Conservation (phyloP, 2,329 filamentous ascomycete genomes). For the Massarina eburnea region DNA sequence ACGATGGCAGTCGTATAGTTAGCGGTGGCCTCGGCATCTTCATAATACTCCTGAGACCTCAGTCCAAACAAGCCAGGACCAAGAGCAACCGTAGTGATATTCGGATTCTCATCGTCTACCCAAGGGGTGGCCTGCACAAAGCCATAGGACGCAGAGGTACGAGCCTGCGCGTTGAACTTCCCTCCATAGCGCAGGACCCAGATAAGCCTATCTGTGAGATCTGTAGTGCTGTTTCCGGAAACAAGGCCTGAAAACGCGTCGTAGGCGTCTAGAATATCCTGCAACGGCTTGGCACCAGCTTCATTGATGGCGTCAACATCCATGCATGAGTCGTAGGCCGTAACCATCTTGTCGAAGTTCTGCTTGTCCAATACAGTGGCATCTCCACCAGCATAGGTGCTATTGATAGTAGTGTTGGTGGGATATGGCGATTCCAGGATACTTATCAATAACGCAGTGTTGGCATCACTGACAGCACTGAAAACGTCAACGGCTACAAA, state of each 20-base stretch:
- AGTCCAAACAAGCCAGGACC: conserved; percentile 37
- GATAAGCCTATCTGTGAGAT: background rate
- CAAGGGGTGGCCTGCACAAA: conserved; percentile 39
- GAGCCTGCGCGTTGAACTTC: background rate
- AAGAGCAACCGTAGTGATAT: background rate
- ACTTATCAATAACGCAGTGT: conserved; percentile 53
- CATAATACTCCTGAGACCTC: conserved; percentile 27
- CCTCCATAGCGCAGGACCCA: background rate
- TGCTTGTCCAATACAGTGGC: conserved; percentile 33
- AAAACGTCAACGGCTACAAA: conserved; percentile 6
- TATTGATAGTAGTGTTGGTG: conserved; percentile 10
- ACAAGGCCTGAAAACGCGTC: background rate
- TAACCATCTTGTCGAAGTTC: background rate
- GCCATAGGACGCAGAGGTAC: too few relatives aligned
- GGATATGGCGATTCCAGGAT: conserved; percentile 60
- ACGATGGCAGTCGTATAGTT: conserved; percentile 29
- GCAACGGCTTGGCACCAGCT: background rate
- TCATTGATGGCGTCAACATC: background rate
- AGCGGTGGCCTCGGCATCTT: conserved; percentile 19
- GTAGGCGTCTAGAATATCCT: background rate
- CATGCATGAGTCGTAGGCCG: conserved; percentile 3
- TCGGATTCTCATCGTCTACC: background rate
- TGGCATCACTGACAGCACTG: conserved; percentile 8
- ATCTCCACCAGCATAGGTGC: conserved; percentile 5
- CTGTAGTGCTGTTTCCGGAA: background rate